A percentile compares a stretch with the other conserved stretches of the same genome.
These are phyloP conservation scores for Cordia subcordata DNA, from an alignment of 257 asterid genomes.

Conservation along the genomic window DNA sequence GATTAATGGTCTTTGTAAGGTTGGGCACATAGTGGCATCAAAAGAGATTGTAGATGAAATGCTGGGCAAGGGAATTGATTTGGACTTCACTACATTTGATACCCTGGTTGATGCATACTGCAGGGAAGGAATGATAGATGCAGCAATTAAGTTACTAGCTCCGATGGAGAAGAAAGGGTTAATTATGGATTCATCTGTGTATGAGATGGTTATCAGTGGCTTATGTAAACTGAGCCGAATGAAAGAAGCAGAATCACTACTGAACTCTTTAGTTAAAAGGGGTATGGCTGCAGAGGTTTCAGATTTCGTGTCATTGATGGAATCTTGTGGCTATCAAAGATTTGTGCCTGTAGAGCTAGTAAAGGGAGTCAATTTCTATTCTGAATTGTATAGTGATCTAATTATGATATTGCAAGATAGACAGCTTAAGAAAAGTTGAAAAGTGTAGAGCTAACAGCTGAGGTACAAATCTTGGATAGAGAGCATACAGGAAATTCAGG, in stretches of 20 bases:
- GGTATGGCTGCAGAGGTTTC: slow-evolving; percentile 14
- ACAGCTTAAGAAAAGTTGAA: slow-evolving; percentile 4
- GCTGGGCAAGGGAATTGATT: slow-evolving; percentile 19
- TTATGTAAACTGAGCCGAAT: slow-evolving; percentile 17
- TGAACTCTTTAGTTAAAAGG: slow-evolving; percentile 28
- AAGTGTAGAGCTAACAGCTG: too few species aligned
- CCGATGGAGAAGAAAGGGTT: slow-evolving; percentile 30
- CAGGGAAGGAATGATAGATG: slow-evolving; percentile 16
- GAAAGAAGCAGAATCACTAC: slow-evolving; percentile 17
- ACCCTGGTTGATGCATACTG: slow-evolving; percentile 18
- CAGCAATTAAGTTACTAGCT: slow-evolving; percentile 17
- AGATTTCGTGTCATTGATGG: slow-evolving; percentile 10
- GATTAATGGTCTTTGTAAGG: slow-evolving; percentile 20
- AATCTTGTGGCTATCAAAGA: slow-evolving; percentile 10
- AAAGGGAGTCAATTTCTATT: neutral
- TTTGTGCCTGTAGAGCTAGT: slow-evolving; percentile 5
- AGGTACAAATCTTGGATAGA: neutral
- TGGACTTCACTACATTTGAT: slow-evolving; percentile 16
- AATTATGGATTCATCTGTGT: slow-evolving; percentile 7
- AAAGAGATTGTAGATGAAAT: slow-evolving; percentile 22
- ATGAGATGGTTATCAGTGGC: slow-evolving; percentile 19
- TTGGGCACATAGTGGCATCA: slow-evolving; percentile 15
- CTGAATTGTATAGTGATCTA: slow-evolving; percentile 22
- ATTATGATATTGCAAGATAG: slow-evolving; percentile 10
- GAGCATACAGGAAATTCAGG: neutral